Evolutionary conservation across 208 protist genomes (phyloP), one percentile per base, ranked within the genome.

Genomic region (Acanthamoeba sp.): DNA sequence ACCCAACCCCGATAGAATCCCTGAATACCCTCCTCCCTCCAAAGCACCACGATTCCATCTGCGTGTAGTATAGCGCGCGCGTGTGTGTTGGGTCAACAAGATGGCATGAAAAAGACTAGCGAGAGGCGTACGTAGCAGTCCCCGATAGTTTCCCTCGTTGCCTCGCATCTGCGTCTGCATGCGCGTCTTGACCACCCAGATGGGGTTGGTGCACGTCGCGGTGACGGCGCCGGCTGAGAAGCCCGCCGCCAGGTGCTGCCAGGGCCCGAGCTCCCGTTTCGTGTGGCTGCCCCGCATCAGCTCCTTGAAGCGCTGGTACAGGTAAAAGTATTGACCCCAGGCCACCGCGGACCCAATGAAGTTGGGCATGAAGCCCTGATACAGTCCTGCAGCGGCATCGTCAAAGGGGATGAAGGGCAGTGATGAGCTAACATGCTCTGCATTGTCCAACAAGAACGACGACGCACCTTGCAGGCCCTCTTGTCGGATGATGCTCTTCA

Each of bases 301-400:
- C 80, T 36, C 48, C 36, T 89, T 89, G 42, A 89, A 42, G 2
- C 40, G 42, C n/a, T 89, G 42, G 50, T 89, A 89, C 80, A 89
- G 52, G 27, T 64, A 89, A 24, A 89, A 89, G 52, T 89, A 89
- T 20, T 64, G 80, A 3, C 80, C 80, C 80, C 80, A 89, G 12
- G 80, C 42, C 32, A 64, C 40, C 16, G 29, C 80, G 16, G 80
- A 89, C 32, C 80, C 80, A 32, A 89, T 40, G n/a, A 89, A 52
- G 80, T 89, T 89, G 48, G 80, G 80, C 80, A 42, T 48, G 80
- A 89, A 89, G 45, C 80, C 80, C 50, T 55, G 48, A 22, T 89
- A 89, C 18, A 89, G 45, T 10, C 80, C 80, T 89, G 80, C 45
- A 50, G n/a, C 66, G 1, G 66, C n/a, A 16, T 2, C 6, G 66